Evolutionary conservation across 192 early-diverging fungal species (phyloP), one percentile per base, ranked within the genome.

Genomic region (Phlyctochytrium arcticum): DNA sequence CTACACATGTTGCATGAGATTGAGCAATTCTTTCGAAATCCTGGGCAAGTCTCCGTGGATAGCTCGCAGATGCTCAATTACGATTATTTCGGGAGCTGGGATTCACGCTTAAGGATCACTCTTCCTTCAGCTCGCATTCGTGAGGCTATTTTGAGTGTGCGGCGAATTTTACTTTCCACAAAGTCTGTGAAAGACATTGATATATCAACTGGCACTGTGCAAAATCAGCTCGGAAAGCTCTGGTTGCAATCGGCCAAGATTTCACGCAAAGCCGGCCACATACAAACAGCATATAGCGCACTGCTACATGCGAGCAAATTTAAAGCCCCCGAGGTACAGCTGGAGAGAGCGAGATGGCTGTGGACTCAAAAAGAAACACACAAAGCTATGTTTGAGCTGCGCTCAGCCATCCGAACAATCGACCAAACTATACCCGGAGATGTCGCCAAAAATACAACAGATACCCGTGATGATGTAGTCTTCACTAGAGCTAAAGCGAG

Each of bases 1-100:
- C 71, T 92, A 3, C 80, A 85, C 48, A 79, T 89, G 75, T 71
- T 91, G 17, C 75, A 81, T 33, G 91, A 91, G 55, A 44, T 88
- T 8, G 84, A 90, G 54, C 69, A 61, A 1, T 64, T 72, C 12
- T 62, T 57, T n/a, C 55, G 39, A n/a, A 19, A 2, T 19, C 39
- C 12, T n/a, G 39, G 39, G 15, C 12, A 12, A 1, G 39, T 12
- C 2, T n/a, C 39, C 39, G 12, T 44, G 21, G 15, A 19, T n/a
- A 3, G 75, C 33, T 19, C 63, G 5, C 39, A 46, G 29, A 30
- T 67, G n/a, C 35, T 67, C 39, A 70, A 73, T 57, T n/a, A n/a
- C n/a, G n/a, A n/a, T n/a, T n/a, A n/a, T n/a, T n/a, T n/a, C n/a
- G n/a, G n/a, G n/a, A 63, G 49, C 6, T 84, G 68, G 81, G 74